Evolutionary conservation across 352 stramenopile genomes (phyloP), one percentile per base, ranked within the genome.

Genomic region (Halophytophthora batemanensis): DNA sequence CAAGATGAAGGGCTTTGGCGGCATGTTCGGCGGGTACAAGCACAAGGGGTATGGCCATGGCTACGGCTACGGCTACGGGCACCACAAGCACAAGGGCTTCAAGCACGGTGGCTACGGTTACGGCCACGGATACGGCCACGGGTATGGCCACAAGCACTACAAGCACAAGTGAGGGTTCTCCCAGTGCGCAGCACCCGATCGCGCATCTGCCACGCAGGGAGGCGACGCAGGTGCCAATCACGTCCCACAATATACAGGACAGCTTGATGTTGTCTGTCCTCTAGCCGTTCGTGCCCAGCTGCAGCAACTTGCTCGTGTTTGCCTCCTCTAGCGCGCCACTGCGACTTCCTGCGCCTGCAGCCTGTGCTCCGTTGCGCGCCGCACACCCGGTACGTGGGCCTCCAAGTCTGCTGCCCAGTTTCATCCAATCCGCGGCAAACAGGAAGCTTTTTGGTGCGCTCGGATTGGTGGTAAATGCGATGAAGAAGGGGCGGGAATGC

Each of bases 91-190:
- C 58, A 66, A 66, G 47, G n/a, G n/a, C 25, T 8, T 10, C 25
- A 31, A 31, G 25, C 25, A 31, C 25, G 25, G 25, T 8, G 34
- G 45, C 25, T 38, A 40, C 44, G 25, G 29, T 3, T 29, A 33
- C 44, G 45, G 45, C 31, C 31, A 35, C 45, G 45, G 45, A 3
- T 28, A 41, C 21, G 44, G 28, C 4, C 31, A 50, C 31, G n/a
- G n/a, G n/a, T 12, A 23, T 31, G 33, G 39, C 25, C 43, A 50
- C 17, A 50, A 50, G 29, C 51, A 58, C 38, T 56, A 66, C 57
- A 70, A 70, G 18, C 61, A 33, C 57, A 70, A 63, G 47, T 42
- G 43, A 22, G 43, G 55, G 0, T 70, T 70, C 38, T 66, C 63
- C 51, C 59, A 70, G 52, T 66, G 59, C 33, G 35, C 11, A 33